Base-by-base conservation (phyloP, 2,329 filamentous ascomycete species). In the Aurifilum marmelostoma region DNA sequence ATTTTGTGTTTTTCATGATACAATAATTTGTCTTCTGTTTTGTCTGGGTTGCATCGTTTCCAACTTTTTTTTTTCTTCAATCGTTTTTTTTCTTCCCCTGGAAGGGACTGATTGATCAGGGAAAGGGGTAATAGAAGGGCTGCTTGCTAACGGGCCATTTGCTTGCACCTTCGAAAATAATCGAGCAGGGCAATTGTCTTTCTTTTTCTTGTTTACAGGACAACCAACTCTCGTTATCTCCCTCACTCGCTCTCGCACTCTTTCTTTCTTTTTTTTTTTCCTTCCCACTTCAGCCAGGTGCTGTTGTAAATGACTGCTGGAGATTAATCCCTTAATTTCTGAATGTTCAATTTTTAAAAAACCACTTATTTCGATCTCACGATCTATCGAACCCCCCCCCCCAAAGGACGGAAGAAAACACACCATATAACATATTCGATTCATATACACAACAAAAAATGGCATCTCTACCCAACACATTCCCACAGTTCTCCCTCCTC, bases 401-500 rank as follows among this genome's bases (percentile, higher is more conserved):
- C 8, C 34, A 34, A 34, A 37, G 34, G 5, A 37, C 5, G 34
- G 34, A 39, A 61, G 4, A 41, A 61, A 11, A 39, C 24, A 21
- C n/a, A 39, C 59, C 37, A 32, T 3, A 34, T 12, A 50, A 43
- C 8, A 61, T 27, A 16, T 32, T 47, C 24, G 34, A 37, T 11
- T 37, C 18, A 59, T 37, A 43, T 14, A 61, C 3, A 27, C 32
- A 37, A 39, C n/a, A 34, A 63, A 63, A 32, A n/a, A 56, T 66
- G 52, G 52, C 41, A 58, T 71, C 71, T 7, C 39, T 16, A 16
- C 37, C 21, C 24, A 60, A 24, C 16, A 21, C 69, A 32, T 75
- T 75, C 54, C 63, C 70, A 0, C 69, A 52, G 16, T 75, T 75
- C 64, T 12, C 68, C 32, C 62, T 66, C 4, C 64, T 75, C 34